Base-by-base conservation (phyloP, 495 filamentous ascomycete genomes). In the Hypoxylon trugodes region DNA sequence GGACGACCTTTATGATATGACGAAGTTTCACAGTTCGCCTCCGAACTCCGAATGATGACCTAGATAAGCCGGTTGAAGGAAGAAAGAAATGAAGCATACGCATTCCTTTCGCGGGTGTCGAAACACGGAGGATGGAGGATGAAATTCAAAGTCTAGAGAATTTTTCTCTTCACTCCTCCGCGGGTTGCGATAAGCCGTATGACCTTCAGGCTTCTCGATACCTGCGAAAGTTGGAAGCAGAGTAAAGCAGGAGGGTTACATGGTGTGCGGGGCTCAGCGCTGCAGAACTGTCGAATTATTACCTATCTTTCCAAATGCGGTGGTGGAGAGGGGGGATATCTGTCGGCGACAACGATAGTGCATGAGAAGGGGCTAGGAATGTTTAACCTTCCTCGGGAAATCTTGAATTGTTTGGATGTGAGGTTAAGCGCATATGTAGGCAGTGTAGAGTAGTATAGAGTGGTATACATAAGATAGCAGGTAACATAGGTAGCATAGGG, bases 191-290 rank as follows among this genome's bases (percentile, higher is more conserved):
- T 21, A 45, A 9, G 35, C 42, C 37, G 46, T 40, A 49, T 41
- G 19, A 43, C 35, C 16, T 33, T 35, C 15, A 40, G 36, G 24
- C 22, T 36, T 38, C 22, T 45, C 15, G 15, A 48, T 51, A 55
- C 43, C 25, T 62, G 38, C 43, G 15, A 48, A 7, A 10, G 47
- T 25, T 22, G 43, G 64, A 58, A 43, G 35, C 43, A 52, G 28
- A 9, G 30, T 18, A 42, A 55, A n/a, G 49, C 21, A 28, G 56
- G 51, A 50, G 58, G 64, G 64, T 67, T 67, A 62, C 64, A 67
- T 67, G 42, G 58, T 30, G 52, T 50, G 64, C 58, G 64, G 64
- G 58, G 64, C 41, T 35, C 30, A 43, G 18, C 19, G 46, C 51
- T 61, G 46, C 64, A 67, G 47, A 61, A 43, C 42, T 51, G 12